Percentiles rank a stretch among this genome's conserved stretches.
Evolutionary conservation across 179 eudicot species (phyloP).

Genomic region (Silene vulgaris): DNA sequence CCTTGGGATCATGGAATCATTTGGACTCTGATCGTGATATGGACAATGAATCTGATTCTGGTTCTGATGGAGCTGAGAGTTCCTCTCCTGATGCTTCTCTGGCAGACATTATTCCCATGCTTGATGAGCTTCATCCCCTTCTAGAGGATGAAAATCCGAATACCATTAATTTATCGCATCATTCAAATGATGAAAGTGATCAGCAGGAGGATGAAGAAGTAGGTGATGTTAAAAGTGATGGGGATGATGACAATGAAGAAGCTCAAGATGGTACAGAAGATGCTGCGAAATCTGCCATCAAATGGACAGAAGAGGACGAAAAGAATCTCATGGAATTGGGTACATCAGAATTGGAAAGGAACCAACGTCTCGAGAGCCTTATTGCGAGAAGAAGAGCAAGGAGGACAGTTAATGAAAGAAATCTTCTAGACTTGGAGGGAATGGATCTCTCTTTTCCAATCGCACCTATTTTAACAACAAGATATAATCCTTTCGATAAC

Average conservation of each 20-base stretch:
- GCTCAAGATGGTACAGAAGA: conserved; percentile 39
- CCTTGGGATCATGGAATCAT: conserved; percentile 57
- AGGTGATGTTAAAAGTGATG: conserved; percentile 46
- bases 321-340: conserved; percentile 96
- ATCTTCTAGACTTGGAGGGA: conserved; percentile 71
- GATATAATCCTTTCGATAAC: conserved; percentile 68
- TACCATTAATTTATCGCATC: conserved; percentile 37
- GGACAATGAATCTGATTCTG: conserved; percentile 52
- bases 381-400: conserved; percentile 73
- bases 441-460: conserved; percentile 51
- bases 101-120: conserved; percentile 91
- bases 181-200: conserved; percentile 54
- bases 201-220: conserved; percentile 35
- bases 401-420: conserved; percentile 51
- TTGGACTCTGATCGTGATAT: conserved; percentile 32
- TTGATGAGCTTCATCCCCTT: conserved; percentile 87
- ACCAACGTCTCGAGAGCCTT: conserved; percentile 77
- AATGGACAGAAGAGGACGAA: conserved; percentile 89
- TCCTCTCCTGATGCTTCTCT: conserved; percentile 93
- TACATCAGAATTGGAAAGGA: conserved; percentile 76
- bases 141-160: conserved; percentile 52
- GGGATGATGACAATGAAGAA: conserved; percentile 50
- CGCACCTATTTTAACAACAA: conserved; percentile 57
- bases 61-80: conserved; percentile 83
- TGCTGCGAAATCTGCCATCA: conserved; percentile 45